phyloP scores from a whole-genome alignment of 179 eudicot genomes.

The Beta lomatogona region DNA sequence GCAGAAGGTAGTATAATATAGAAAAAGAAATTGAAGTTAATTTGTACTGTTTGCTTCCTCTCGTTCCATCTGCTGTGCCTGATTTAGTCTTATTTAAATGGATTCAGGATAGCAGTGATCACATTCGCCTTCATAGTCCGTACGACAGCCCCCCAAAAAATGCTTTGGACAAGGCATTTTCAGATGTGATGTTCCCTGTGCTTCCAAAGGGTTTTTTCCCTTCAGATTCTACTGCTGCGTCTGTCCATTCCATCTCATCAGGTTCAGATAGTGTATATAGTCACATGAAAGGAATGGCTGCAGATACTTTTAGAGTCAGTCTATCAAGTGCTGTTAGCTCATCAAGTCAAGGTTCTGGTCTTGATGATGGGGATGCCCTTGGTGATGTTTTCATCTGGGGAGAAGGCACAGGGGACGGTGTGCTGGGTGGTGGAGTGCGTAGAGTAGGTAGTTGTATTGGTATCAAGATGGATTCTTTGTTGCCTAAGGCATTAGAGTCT shows the following conservation, averaged over 20 bases:
- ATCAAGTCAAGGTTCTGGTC: slow-evolving; percentile 98
- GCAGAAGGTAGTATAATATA: slow-evolving; percentile 57
- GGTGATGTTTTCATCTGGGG: slow-evolving; percentile 99
- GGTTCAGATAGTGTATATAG: slow-evolving; percentile 81
- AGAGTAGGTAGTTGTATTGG: slow-evolving; percentile 53
- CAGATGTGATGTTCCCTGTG: slow-evolving; percentile 70
- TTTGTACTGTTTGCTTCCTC: slow-evolving; percentile 8
- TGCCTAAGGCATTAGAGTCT: slow-evolving; percentile 94
- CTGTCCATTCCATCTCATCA: slow-evolving; percentile 87
- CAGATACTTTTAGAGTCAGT: slow-evolving; percentile 91
- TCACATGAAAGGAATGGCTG: slow-evolving; percentile 70
- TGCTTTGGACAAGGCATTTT: slow-evolving; percentile 73
- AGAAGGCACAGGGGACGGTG: slow-evolving; percentile 88
- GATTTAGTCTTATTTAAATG: slow-evolving; percentile 20
- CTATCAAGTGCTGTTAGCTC: slow-evolving; percentile 98
- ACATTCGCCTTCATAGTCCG: slow-evolving; percentile 81
- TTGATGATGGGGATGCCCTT: slow-evolving; percentile 92
- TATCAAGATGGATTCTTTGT: slow-evolving; percentile 70
- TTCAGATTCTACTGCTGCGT: slow-evolving; percentile 64
- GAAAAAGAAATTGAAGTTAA: neutral
- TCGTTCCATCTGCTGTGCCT: slow-evolving; percentile 5
- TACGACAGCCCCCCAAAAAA: slow-evolving; percentile 86
- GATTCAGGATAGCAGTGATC: slow-evolving; percentile 79
- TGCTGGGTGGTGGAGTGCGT: slow-evolving; percentile 84
- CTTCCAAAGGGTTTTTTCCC: slow-evolving; percentile 80